Conservation (phyloP, 129 eudicot species). For the Saussurea involucrata region DNA sequence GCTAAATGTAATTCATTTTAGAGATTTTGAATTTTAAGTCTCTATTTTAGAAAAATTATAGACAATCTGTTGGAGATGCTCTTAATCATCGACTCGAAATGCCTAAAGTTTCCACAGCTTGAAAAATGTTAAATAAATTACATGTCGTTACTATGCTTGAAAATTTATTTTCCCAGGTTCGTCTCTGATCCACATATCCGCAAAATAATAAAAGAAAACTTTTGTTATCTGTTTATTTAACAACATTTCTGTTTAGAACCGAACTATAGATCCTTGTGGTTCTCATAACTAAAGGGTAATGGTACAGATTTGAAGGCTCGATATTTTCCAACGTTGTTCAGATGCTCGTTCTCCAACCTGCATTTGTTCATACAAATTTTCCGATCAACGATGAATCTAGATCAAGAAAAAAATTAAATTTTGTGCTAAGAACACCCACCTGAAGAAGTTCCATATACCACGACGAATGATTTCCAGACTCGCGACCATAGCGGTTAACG, state of each 20-base stretch:
- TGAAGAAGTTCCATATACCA: conserved; percentile 75
- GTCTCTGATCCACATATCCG: not conserved
- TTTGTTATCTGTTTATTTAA: not conserved
- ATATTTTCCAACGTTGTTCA: conserved; percentile 58
- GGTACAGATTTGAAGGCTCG: conserved; percentile 61
- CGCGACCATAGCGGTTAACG: conserved; percentile 42
- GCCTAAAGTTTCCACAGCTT: too few species aligned
- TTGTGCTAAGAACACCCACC: conserved; percentile 21
- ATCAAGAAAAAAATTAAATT: not conserved
- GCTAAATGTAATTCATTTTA: too few species aligned
- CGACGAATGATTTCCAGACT: conserved; percentile 69
- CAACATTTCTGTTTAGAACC: not conserved
- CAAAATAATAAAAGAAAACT: not conserved
- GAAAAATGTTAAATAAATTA: too few species aligned
- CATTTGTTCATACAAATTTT: not conserved
- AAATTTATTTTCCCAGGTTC: not conserved
- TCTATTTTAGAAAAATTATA: too few species aligned
- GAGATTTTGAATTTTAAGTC: too few species aligned
- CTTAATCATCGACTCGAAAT: too few species aligned
- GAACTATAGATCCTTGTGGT: conserved; percentile 12
- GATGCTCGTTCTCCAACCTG: conserved; percentile 63
- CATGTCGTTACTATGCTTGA: not conserved
- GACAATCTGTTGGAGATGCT: too few species aligned
- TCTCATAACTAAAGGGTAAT: conserved; percentile 50
- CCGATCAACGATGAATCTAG: not conserved